These are phyloP conservation scores for Helichrysum umbraculigerum DNA, from an alignment of 129 eudicot genomes.

Conservation along the genomic window DNA sequence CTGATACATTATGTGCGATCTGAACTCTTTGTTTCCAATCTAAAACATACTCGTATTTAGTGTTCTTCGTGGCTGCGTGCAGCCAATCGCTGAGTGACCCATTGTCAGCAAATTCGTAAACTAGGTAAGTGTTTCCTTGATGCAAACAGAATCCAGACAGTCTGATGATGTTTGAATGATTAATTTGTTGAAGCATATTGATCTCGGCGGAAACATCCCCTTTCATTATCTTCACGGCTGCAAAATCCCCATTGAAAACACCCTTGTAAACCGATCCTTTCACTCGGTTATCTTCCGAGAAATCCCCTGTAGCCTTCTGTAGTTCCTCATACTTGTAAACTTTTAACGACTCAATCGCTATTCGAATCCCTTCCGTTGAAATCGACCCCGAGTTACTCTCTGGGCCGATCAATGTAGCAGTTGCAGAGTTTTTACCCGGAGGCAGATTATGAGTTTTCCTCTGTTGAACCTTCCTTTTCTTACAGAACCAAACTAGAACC, in stretches of 20 bases:
- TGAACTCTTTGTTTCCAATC: slow-evolving; percentile 81
- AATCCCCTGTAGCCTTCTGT: slow-evolving; percentile 58
- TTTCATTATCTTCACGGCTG: slow-evolving; percentile 66
- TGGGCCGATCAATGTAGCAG: neutral
- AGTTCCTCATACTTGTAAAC: slow-evolving; percentile 59
- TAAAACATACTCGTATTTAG: slow-evolving; percentile 22
- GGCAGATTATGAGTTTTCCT: slow-evolving; percentile 2
- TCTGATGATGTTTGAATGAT: slow-evolving; percentile 71
- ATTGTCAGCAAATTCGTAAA: slow-evolving; percentile 71
- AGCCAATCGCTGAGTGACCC: slow-evolving; percentile 63
- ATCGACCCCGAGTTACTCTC: slow-evolving; percentile 44
- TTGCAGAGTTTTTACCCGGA: slow-evolving; percentile 19
- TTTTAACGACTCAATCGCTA: slow-evolving; percentile 56
- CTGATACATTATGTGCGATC: slow-evolving; percentile 62
- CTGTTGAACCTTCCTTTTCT: slow-evolving; percentile 19
- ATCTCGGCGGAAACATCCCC: slow-evolving; percentile 71
- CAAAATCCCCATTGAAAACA: slow-evolving; percentile 64
- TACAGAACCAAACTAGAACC: slow-evolving; percentile 43
- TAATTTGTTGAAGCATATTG: slow-evolving; percentile 60
- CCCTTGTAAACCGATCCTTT: slow-evolving; percentile 66
- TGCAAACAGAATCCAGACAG: slow-evolving; percentile 82
- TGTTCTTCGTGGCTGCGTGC: slow-evolving; percentile 24
- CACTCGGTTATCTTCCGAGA: slow-evolving; percentile 54
- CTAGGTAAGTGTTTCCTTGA: slow-evolving; percentile 75
- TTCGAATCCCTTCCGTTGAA: slow-evolving; percentile 53